Percentiles rank a stretch among this genome's conserved stretches.
Conservation (phyloP, 2,329 filamentous ascomycete species). For the Trichoderma semiorbis region DNA sequence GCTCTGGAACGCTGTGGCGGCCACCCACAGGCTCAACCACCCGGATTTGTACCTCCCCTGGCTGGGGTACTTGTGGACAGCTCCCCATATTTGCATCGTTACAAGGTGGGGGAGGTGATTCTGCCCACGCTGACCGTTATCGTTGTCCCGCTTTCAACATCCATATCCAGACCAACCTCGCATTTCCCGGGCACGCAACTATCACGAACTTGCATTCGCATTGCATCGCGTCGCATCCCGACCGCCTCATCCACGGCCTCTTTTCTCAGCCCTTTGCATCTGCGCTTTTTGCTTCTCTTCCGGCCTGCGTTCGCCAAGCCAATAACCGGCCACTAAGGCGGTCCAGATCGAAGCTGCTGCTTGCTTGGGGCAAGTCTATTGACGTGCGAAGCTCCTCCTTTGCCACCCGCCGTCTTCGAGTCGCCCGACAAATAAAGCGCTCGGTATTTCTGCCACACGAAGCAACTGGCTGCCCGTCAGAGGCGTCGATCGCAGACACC, state of each 20-base stretch:
- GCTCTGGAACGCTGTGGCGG: not conserved
- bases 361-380: not conserved
- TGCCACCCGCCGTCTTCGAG: constrained; percentile 13
- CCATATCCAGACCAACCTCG: not conserved
- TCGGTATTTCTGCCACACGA: not conserved
- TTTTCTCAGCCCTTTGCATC: not conserved
- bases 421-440: constrained; percentile 1
- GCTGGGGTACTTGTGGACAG: constrained; percentile 3
- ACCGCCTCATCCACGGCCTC: not conserved
- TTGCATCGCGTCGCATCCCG: not conserved
- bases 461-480: constrained; percentile 1
- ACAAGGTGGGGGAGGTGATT: constrained; percentile 19
- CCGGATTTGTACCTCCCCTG: constrained; percentile 13
- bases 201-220: not conserved
- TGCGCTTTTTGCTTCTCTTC: not conserved
- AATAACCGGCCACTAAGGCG: not conserved
- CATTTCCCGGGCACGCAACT: not conserved
- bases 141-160: constrained; percentile 8
- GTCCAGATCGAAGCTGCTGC: not conserved
- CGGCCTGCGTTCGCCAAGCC: not conserved
- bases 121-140: constrained; percentile 20
- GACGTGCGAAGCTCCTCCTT: constrained; percentile 5
- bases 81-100: not conserved
- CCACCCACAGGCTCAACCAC: not conserved
- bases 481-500: constrained; percentile 1